Base-by-base conservation (phyloP, 2,329 filamentous ascomycete genomes). In the Venturia nashicola region DNA sequence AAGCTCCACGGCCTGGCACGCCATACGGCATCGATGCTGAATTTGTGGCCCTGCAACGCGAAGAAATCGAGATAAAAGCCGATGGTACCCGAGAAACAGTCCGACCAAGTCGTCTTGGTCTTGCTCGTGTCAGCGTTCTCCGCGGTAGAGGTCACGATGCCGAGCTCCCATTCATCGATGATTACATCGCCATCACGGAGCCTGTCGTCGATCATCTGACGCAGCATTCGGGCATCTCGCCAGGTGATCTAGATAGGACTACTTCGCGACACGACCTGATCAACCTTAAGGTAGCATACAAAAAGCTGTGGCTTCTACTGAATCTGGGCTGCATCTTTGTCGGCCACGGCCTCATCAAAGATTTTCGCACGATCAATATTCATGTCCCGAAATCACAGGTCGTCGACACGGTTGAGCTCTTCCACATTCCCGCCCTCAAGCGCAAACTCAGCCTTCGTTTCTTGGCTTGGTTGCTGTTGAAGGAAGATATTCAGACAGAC, bases 291-390 rank as follows among this genome's bases (percentile, higher is more conserved):
- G 84, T 89, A 65, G 92, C 90, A 1, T 99, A 97, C 80, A 99
- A 99, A 77, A 97, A 97, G 74, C 85, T 99, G 39, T 99, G 95
- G 95, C 84, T 97, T 18, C 82, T 99, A 20, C 83, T 99, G 40
- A 99, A 99, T 72, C 82, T 97, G 0, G 94, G 94, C 59, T 96
- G 91, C 76, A 85, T 90, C 67, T 99, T 99, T 73, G 83, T 99
- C 5, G 94, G 94, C 2, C 94, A 99, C 71, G 93, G 93, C 4
- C 80, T 99, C 51, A 90, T 90, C 68, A 93, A 94, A 69, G 94
- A 99, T 75, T 97, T 99, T 77, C 90, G 94, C 62, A 96, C 96
- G 64, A 96, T 96, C 76, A 99, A 99, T 74, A 97, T 99, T 64
- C 90, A 97, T 73, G 89, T 99, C 0, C 94, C 95, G 1, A 90